Evolutionary conservation across 257 asterid genomes (phyloP).

Genomic region (Solanum chmielewskii): DNA sequence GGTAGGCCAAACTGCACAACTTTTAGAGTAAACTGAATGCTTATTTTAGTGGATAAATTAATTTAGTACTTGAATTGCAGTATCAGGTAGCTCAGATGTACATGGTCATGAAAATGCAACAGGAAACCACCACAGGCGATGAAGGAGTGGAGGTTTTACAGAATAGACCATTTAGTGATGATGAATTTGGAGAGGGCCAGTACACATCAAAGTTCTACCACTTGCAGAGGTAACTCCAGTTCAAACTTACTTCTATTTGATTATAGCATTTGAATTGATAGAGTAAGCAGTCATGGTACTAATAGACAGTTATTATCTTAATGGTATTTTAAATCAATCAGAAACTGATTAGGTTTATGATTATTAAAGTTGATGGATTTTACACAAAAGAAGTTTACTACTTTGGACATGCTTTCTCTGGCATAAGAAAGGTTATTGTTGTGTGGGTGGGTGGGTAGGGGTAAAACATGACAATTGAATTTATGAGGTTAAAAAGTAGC

Average conservation of each 20-base stretch:
- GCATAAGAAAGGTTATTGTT: not conserved
- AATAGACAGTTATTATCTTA: not conserved
- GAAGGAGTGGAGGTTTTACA: slow-evolving; percentile 95
- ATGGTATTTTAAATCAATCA: not conserved
- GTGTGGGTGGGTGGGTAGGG: not conserved
- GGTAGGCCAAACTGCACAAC: slow-evolving; percentile 26
- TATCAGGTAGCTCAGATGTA: slow-evolving; percentile 89
- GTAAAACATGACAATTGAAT: not conserved
- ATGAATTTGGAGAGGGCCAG: not conserved
- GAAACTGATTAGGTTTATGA: not conserved
- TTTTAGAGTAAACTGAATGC: not conserved
- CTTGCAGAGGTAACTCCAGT: slow-evolving; percentile 1
- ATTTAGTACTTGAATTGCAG: slow-evolving; percentile 24
- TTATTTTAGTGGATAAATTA: not conserved
- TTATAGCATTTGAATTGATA: not conserved
- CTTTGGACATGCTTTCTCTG: not conserved
- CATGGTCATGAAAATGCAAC: slow-evolving; percentile 88
- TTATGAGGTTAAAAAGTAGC: not conserved
- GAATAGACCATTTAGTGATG: slow-evolving; percentile 68
- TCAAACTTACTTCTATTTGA: not conserved
- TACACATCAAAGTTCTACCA: not conserved
- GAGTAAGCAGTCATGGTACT: not conserved
- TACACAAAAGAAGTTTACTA: not conserved
- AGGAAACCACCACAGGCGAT: slow-evolving; percentile 51
- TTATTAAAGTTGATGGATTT: not conserved